Percentiles rank a stretch among this genome's conserved stretches.
phyloP scores from a whole-genome alignment of 192 early-diverging fungal species.

The Linnemannia exigua region DNA sequence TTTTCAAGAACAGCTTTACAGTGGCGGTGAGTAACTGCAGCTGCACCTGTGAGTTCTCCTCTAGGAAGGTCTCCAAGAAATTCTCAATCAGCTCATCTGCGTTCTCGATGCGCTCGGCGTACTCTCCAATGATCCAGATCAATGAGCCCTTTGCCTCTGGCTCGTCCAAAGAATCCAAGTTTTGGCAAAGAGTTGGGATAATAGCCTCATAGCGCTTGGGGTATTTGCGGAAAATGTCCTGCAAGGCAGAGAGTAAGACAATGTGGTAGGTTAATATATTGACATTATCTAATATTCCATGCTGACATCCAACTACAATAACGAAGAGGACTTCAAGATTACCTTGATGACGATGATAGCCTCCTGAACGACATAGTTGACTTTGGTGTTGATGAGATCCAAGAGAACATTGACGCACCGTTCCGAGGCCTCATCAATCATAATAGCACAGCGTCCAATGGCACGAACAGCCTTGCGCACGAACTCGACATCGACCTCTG shows the following conservation, averaged over 20 bases:
- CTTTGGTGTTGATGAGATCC: constrained; percentile 88
- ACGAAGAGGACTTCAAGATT: neutral
- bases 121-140: constrained; percentile 97
- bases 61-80: constrained; percentile 87
- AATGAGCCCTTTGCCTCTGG: constrained; percentile 90
- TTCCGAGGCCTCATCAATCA: constrained; percentile 88
- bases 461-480: constrained; percentile 89
- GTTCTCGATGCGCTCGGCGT: constrained; percentile 89
- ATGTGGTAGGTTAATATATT: neutral
- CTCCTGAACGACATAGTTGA: constrained; percentile 92
- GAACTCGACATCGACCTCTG: constrained; percentile 97
- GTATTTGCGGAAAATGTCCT: constrained; percentile 95
- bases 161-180: constrained; percentile 89
- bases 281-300: too few species aligned
- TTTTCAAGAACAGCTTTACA: constrained; percentile 95
- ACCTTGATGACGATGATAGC: constrained; percentile 90
- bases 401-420: constrained; percentile 84
- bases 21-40: constrained; percentile 89
- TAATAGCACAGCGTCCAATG: constrained; percentile 93
- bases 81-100: constrained; percentile 78
- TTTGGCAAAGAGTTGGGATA: constrained; percentile 88
- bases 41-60: constrained; percentile 89
- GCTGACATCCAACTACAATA: neutral
- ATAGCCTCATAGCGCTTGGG: constrained; percentile 87
- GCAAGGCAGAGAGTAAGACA: neutral